A percentile compares a stretch with the other conserved stretches of the same genome.
phyloP scores from a whole-genome alignment of 148 eudicot genomes.

The Cornus florida region DNA sequence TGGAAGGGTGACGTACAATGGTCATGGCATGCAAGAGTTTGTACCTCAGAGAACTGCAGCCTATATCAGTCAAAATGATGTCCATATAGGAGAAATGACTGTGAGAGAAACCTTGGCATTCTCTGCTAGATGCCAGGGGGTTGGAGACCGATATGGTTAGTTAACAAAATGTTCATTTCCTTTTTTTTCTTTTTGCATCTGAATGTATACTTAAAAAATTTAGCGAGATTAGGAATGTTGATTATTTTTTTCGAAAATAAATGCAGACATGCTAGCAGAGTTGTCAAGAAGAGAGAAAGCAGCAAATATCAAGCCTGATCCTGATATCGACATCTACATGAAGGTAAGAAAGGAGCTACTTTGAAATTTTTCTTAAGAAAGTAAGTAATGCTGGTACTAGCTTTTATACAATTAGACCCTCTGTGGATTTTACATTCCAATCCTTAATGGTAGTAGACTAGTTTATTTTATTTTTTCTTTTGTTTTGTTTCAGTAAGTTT shows the following conservation, averaged over 20 bases:
- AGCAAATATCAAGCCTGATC: constrained; percentile 33
- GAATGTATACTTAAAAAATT: too few species aligned
- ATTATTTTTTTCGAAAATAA: too few species aligned
- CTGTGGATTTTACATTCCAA: not conserved
- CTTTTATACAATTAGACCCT: too few species aligned
- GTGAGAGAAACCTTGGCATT: not conserved
- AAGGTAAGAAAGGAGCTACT: constrained; percentile 23
- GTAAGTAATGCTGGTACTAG: not conserved
- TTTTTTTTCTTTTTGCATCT: too few species aligned
- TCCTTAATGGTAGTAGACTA: not conserved
- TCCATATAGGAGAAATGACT: not conserved
- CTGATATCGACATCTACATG: constrained; percentile 34
- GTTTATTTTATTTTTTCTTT: too few species aligned
- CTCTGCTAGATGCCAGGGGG: not conserved
- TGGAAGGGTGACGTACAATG: not conserved
- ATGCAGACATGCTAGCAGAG: constrained; percentile 34
- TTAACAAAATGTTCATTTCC: not conserved
- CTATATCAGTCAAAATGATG: not conserved
- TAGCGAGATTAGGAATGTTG: not conserved
- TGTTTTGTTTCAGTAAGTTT: too few species aligned
- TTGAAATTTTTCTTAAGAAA: not conserved
- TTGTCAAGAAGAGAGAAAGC: constrained; percentile 41
- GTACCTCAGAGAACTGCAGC: not conserved
- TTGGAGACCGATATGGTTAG: not conserved
- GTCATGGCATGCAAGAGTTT: not conserved